Base-by-base conservation (phyloP, 352 stramenopile species). In the Pythium dissotocum region DNA sequence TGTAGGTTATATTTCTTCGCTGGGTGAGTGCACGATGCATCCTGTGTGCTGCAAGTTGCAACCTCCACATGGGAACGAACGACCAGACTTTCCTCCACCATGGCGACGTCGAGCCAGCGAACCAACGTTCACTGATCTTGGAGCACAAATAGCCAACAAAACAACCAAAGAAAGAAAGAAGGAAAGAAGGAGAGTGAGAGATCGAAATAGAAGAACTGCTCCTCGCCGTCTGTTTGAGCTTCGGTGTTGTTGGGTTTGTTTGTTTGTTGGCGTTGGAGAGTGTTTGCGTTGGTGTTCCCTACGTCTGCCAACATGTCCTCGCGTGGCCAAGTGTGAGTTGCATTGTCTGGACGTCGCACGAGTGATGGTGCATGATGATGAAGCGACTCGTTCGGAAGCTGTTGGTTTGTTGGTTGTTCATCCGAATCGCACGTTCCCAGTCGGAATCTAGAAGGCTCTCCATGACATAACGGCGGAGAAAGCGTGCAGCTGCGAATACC, bases 191-290 rank as follows among this genome's bases (percentile, higher is more conserved):
- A 24, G 21, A 24, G 21, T 24, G 21, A 24, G 51, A 40, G 48
- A 57, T 71, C 59, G 40, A 67, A 67, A 72, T 67, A 71, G 65
- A 71, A 71, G 53, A 60, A 63, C 12, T 6, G 9, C 2, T 8
- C 6, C 14, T 33, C 13, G 30, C 49, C 33, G 54, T 16, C 51
- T 53, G 49, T 67, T 66, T 33, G 46, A 26, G 8, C 10, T 0
- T 28, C 18, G 21, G 14, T 28, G 10, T n/a, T 21, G 21, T 10
- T 7, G 30, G 26, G 12, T 21, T 40, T 63, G 7, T 18, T 42
- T 32, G 40, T 3, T 35, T 35, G 38, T 26, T 56, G 8, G 59
- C 16, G 36, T 52, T 51, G 26, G 62, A 6, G 18, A 30, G 46
- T 26, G 46, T 53, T 21, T 53, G 46, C n/a, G 46, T 53, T 53